Conservation (phyloP, 2,329 filamentous ascomycete species). For the Colletotrichum euphorbiae region DNA sequence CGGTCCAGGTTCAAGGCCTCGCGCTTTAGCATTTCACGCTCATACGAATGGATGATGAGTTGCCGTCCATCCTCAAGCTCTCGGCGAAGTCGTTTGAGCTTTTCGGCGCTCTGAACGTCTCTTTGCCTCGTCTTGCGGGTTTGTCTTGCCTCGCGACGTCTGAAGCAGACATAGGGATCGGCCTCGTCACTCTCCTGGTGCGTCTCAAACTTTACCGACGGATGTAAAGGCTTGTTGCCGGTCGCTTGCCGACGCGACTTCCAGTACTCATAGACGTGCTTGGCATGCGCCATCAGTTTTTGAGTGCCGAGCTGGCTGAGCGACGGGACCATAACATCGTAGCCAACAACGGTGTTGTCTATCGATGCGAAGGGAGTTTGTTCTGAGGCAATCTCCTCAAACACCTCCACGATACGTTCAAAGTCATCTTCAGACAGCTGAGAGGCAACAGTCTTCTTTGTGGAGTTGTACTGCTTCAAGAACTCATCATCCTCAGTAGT, state of each 20-base stretch:
- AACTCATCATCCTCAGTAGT: conserved; percentile 89
- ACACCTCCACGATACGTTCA: conserved; percentile 93
- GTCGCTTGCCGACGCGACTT: conserved; percentile 74
- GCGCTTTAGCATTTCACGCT: conserved; percentile 83
- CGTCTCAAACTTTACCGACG: conserved; percentile 90
- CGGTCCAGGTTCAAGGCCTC: conserved; percentile 81
- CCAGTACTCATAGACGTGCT: conserved; percentile 92
- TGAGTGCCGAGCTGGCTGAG: conserved; percentile 64
- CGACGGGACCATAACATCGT: conserved; percentile 79
- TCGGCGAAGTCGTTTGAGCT: conserved; percentile 88
- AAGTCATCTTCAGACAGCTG: conserved; percentile 91
- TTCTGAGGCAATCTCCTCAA: conserved; percentile 85
- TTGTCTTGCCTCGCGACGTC: conserved; percentile 91
- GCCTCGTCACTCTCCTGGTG: conserved; percentile 94
- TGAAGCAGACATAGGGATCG: conserved; percentile 98
- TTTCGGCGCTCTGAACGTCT: conserved; percentile 94
- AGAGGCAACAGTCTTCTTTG: conserved; percentile 67
- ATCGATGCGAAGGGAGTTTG: conserved; percentile 91
- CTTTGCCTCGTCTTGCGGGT: conserved; percentile 94
- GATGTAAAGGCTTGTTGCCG: conserved; percentile 79
- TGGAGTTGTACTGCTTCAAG: conserved; percentile 85
- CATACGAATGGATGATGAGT: conserved; percentile 80
- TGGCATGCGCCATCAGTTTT: conserved; percentile 70
- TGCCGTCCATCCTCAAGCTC: conserved; percentile 91
- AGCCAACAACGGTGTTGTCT: conserved; percentile 86